Percentiles rank a stretch among this genome's conserved stretches.
Conservation (phyloP, 176 grass and related monocot genomes). For the Carex parvula region DNA sequence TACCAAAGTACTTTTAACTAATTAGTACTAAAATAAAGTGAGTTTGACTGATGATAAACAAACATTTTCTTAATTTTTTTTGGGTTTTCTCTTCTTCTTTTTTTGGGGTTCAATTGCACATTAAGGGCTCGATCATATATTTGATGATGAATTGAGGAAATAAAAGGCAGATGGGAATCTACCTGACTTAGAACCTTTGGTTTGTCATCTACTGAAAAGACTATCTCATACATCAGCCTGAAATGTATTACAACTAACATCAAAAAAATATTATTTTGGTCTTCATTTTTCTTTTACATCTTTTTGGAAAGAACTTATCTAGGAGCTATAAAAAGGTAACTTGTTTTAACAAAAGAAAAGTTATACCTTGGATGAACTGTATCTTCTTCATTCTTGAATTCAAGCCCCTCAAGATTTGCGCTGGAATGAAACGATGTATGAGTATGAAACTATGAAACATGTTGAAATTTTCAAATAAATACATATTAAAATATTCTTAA, state of each 20-base stretch:
- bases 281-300: background rate
- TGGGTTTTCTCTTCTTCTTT: background rate
- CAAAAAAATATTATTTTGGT: background rate
- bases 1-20: background rate
- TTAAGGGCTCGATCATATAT: background rate
- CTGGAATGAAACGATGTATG: constrained; percentile 61
- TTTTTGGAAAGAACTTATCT: background rate
- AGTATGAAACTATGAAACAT: constrained; percentile 51
- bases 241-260: constrained; percentile 28
- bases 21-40: background rate
- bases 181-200: constrained; percentile 88
- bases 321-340: background rate
- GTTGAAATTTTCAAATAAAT: constrained; percentile 9
- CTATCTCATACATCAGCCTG: constrained; percentile 84
- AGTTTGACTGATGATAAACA: background rate
- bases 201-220: constrained; percentile 69
- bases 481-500: background rate
- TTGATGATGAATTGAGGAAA: constrained; percentile 3
- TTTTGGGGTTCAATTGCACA: background rate
- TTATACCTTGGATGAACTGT: constrained; percentile 51
- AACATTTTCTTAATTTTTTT: background rate
- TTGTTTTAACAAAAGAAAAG: background rate
- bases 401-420: constrained; percentile 59
- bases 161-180: constrained; percentile 11
- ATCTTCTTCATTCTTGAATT: constrained; percentile 30